A percentile compares a stretch with the other conserved stretches of the same genome.
Evolutionary conservation across 2,329 filamentous ascomycete genomes (phyloP).

Genomic region (Pseudocercospora fijiensis): DNA sequence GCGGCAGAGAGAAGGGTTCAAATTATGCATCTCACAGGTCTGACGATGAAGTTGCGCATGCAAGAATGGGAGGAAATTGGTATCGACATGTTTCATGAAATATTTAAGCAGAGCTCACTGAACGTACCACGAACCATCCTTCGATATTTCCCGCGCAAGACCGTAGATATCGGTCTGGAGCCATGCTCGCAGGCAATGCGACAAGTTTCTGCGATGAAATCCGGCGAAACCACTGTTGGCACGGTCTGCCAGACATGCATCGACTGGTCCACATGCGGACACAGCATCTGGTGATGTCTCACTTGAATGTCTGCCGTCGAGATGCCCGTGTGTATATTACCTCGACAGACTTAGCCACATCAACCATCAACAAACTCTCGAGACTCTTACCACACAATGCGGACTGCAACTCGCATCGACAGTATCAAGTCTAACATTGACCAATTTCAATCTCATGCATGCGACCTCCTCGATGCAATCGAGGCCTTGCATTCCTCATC

Average conservation of each 20-base stretch:
- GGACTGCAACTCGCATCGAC: not conserved
- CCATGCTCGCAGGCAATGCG: not conserved
- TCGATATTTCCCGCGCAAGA: not conserved
- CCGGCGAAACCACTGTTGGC: too few relatives aligned
- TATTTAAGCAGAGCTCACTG: not conserved
- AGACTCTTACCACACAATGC: too few relatives aligned
- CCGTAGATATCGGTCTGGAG: not conserved
- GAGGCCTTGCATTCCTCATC: not conserved
- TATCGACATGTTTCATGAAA: not conserved
- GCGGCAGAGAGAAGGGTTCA: too few relatives aligned
- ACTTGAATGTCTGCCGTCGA: too few relatives aligned
- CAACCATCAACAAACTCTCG: too few relatives aligned
- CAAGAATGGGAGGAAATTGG: not conserved
- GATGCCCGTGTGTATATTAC: too few relatives aligned
- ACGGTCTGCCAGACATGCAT: too few relatives aligned
- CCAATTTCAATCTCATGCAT: not conserved
- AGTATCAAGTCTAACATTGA: not conserved
- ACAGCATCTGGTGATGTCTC: too few relatives aligned
- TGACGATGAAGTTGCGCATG: not conserved
- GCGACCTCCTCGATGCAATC: not conserved
- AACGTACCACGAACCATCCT: not conserved
- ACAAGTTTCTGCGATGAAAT: not conserved
- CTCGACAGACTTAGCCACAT: too few relatives aligned
- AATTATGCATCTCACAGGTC: too few relatives aligned
- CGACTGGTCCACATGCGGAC: too few relatives aligned